phyloP scores from a whole-genome alignment of 2,329 filamentous ascomycete genomes.

The Cadophora malorum region DNA sequence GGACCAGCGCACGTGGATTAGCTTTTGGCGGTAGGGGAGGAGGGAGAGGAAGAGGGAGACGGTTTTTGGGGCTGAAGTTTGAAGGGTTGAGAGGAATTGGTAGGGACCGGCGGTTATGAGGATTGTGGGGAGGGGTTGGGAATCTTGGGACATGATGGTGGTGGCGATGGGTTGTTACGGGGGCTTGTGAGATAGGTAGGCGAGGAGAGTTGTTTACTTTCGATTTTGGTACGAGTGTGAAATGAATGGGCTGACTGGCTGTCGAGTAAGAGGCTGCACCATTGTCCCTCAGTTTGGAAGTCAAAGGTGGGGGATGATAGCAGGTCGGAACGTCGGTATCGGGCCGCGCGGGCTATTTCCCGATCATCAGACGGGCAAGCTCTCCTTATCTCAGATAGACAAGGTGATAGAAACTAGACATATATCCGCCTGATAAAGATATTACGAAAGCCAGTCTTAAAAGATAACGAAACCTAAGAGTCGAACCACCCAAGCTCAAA shows the following conservation, averaged over 20 bases:
- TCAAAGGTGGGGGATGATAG: slow-evolving; percentile 6
- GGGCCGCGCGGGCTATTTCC: background rate
- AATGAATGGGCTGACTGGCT: background rate
- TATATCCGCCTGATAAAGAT: background rate
- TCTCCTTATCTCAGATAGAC: background rate
- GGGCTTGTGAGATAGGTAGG: background rate
- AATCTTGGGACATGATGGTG: background rate
- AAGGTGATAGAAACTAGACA: too few relatives aligned
- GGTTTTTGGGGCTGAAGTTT: slow-evolving; percentile 34
- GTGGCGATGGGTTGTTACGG: background rate
- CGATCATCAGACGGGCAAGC: background rate
- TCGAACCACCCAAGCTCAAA: background rate
- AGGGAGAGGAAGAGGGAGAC: slow-evolving; percentile 35
- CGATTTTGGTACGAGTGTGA: too few relatives aligned
- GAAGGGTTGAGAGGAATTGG: slow-evolving; percentile 20
- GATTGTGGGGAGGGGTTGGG: slow-evolving; percentile 7
- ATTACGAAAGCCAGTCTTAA: background rate
- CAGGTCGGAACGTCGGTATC: slow-evolving; percentile 1
- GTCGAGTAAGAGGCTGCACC: background rate
- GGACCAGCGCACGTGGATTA: slow-evolving; percentile 42
- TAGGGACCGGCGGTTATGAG: slow-evolving; percentile 25
- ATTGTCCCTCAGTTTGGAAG: background rate
- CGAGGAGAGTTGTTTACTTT: slow-evolving; percentile 4
- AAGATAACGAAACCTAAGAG: background rate
- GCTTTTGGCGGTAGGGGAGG: slow-evolving; percentile 39